Conservation (phyloP, 148 eudicot genomes). For the Cornus kousa region DNA sequence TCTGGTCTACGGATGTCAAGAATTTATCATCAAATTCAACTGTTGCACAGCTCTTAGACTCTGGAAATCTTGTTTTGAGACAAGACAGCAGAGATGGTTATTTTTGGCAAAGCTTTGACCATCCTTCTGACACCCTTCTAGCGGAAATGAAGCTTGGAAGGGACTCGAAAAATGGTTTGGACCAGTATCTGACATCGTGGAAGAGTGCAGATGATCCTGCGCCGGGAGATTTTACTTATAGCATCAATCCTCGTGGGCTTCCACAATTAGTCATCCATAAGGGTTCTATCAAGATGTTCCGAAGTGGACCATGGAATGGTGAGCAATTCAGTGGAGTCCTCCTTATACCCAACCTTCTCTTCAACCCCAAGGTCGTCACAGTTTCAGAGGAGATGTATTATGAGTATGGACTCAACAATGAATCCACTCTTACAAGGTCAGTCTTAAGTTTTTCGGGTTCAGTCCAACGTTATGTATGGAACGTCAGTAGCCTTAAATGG, state of each 20-base stretch:
- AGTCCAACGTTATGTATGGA: too few relatives aligned
- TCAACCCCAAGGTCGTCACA: too few relatives aligned
- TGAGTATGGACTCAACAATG: too few relatives aligned
- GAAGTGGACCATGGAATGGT: constrained; percentile 9
- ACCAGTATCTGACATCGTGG: constrained; percentile 1
- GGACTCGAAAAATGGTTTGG: not conserved
- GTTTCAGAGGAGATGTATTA: too few relatives aligned
- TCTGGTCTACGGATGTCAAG: not conserved
- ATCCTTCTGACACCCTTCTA: too few relatives aligned
- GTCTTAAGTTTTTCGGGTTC: too few relatives aligned
- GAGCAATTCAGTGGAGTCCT: not conserved
- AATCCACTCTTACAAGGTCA: too few relatives aligned
- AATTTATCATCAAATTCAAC: too few relatives aligned
- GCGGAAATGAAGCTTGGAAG: not conserved
- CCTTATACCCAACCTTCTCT: too few relatives aligned
- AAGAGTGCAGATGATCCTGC: constrained; percentile 3
- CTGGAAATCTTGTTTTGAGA: constrained; percentile 10
- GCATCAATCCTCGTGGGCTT: not conserved
- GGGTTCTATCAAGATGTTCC: not conserved
- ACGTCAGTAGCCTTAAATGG: too few relatives aligned
- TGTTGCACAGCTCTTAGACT: constrained; percentile 7
- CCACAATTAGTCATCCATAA: not conserved
- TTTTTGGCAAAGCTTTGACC: too few relatives aligned
- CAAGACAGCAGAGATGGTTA: too few relatives aligned
- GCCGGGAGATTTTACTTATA: not conserved